Conservation (phyloP, 2,329 filamentous ascomycete genomes). For the Fusarium fracticaudum region DNA sequence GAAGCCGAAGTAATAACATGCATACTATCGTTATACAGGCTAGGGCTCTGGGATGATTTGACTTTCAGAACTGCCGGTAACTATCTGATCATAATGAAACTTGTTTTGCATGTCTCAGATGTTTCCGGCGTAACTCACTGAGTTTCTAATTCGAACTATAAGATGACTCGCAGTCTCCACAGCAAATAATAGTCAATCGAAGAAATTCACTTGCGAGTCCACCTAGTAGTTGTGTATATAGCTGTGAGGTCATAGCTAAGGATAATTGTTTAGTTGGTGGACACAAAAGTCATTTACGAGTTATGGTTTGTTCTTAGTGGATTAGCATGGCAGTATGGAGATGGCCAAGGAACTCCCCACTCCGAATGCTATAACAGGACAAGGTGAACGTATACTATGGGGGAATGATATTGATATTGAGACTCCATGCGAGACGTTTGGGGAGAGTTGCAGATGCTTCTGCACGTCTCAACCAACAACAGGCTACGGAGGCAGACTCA, state of each 20-base stretch:
- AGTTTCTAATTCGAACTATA: neutral
- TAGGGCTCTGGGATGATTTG: neutral
- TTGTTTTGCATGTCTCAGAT: neutral
- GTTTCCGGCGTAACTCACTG: neutral
- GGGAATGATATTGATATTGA: neutral
- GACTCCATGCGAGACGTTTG: neutral
- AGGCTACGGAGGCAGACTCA: neutral
- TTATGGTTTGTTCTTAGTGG: constrained; percentile 2
- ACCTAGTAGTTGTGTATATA: too few species aligned
- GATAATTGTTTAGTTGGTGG: constrained; percentile 10
- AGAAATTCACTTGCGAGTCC: neutral
- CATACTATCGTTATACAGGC: neutral
- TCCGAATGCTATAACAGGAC: constrained; percentile 7
- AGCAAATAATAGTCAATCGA: neutral
- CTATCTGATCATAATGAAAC: neutral
- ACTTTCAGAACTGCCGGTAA: neutral
- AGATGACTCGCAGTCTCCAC: neutral
- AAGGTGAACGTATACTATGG: constrained; percentile 1
- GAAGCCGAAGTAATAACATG: neutral
- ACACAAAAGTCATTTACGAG: constrained; percentile 13
- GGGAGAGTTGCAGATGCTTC: neutral
- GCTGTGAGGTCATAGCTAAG: neutral
- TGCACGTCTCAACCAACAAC: constrained; percentile 5
- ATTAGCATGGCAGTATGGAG: constrained; percentile 7
- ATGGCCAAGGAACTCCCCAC: constrained; percentile 7